These are phyloP conservation scores for Sphagnum tenellum DNA, from an alignment of 225 moss, liverwort and hornwort species.

Conservation along the genomic window DNA sequence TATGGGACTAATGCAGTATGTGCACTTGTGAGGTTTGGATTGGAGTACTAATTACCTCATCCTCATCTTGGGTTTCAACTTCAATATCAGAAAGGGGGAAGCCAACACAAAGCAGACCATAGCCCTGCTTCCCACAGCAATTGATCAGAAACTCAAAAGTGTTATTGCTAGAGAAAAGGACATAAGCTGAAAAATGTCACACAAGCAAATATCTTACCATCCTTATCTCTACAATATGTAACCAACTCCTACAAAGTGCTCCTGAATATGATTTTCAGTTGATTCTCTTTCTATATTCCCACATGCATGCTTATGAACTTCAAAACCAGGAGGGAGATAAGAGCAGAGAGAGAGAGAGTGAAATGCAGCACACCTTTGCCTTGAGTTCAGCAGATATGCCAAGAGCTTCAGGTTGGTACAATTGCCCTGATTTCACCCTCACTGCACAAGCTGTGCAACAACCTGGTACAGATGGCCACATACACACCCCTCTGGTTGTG, in stretches of 20 bases:
- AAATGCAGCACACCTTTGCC: constrained; percentile 46
- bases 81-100: constrained; percentile 92
- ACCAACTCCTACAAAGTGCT: no score
- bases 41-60: constrained; percentile 43
- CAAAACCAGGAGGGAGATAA: no score
- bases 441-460: constrained; percentile 99
- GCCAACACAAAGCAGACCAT: constrained; percentile 92
- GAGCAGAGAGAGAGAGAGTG: no score
- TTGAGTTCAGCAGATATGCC: constrained; percentile 90
- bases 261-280: no score
- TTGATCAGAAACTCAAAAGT: no score
- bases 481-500: constrained; percentile 1
- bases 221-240: no score
- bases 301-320: no score
- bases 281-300: no score
- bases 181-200: neutral
- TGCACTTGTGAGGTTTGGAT: neutral
- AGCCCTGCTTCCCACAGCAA: constrained; percentile 41
- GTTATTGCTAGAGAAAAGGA: neutral
- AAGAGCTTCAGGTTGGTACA: constrained; percentile 92
- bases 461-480: constrained; percentile 32
- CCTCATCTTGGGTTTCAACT: constrained; percentile 98
- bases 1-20: neutral
- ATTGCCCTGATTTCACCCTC: constrained; percentile 79
- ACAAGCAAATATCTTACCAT: no score